Percentiles rank a stretch among this genome's conserved stretches.
Conservation (phyloP, 176 grass and related monocot genomes). For the Triticum timopheevii region DNA sequence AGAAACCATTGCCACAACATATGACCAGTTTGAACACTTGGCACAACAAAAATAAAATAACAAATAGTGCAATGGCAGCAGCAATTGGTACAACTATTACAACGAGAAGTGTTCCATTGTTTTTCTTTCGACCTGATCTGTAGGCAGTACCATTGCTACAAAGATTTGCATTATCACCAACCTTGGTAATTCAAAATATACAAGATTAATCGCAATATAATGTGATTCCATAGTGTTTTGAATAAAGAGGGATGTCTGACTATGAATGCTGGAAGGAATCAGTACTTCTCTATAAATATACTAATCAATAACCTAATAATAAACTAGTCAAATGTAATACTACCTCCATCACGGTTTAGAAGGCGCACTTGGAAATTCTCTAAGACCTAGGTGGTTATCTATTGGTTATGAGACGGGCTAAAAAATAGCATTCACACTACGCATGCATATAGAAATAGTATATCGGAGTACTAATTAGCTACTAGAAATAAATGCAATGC, state of each 20-base stretch:
- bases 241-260: background rate
- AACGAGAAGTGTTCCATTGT: background rate
- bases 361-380: too few species aligned
- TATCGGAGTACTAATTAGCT: too few species aligned
- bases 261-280: background rate
- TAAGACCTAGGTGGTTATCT: too few species aligned
- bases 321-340: too few species aligned
- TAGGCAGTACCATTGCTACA: conserved; percentile 19
- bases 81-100: conserved; percentile 12
- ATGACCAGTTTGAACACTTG: background rate
- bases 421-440: too few species aligned
- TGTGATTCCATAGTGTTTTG: conserved; percentile 2
- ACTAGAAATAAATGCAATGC: too few species aligned
- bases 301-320: too few species aligned
- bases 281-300: background rate
- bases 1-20: background rate
- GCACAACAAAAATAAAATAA: background rate
- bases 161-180: conserved; percentile 33
- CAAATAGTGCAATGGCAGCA: background rate
- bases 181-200: conserved; percentile 6
- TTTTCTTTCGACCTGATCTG: conserved; percentile 19
- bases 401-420: too few species aligned
- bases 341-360: too few species aligned
- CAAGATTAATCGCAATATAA: background rate
- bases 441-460: too few species aligned